Conservation (phyloP, 352 stramenopile species). For the Albugo candida region DNA sequence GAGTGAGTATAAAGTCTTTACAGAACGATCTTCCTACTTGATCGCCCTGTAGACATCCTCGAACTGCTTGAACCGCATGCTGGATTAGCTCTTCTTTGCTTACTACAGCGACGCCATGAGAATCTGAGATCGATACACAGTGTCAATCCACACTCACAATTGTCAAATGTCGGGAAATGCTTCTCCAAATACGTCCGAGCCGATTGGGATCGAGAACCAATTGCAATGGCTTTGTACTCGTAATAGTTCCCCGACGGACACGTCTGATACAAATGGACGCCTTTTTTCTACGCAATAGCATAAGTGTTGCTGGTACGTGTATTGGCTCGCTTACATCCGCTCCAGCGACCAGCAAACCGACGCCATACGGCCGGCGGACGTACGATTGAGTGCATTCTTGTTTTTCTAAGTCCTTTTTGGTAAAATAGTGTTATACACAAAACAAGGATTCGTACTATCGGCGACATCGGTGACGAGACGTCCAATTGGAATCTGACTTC, state of each 20-base stretch:
- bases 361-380: conserved; percentile 95
- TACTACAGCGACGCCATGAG: conserved; percentile 16
- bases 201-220: conserved; percentile 92
- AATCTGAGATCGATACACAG: not conserved
- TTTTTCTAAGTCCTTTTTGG: conserved; percentile 40
- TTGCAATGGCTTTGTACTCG: conserved; percentile 96
- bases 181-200: conserved; percentile 98
- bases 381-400: conserved; percentile 99
- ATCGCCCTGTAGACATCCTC: conserved; percentile 90
- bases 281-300: conserved; percentile 74
- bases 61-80: conserved; percentile 92
- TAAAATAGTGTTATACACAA: not conserved
- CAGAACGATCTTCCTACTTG: conserved; percentile 12
- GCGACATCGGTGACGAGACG: conserved; percentile 92
- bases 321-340: conserved; percentile 40
- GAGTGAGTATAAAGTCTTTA: not conserved
- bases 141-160: conserved; percentile 22
- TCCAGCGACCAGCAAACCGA: conserved; percentile 91
- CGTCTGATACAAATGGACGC: conserved; percentile 96
- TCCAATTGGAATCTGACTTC: conserved; percentile 85
- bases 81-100: conserved; percentile 94
- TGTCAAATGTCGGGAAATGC: conserved; percentile 88
- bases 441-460: conserved; percentile 46
- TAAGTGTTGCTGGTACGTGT: not conserved
- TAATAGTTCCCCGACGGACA: conserved; percentile 97